Evolutionary conservation across 192 early-diverging fungal genomes (phyloP).

Genomic region (Linnemannia hyalina): DNA sequence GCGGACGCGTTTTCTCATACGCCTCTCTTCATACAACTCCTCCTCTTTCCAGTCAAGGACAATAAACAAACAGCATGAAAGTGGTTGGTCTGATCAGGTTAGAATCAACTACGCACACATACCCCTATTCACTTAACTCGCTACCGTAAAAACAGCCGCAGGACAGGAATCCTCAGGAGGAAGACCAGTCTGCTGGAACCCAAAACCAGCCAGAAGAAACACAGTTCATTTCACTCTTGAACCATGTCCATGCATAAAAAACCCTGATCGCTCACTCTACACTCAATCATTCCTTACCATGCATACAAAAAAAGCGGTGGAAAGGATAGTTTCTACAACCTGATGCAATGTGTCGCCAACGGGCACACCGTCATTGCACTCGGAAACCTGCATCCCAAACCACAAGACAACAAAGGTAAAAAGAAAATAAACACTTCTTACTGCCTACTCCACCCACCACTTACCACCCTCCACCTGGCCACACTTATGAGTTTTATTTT

Average conservation of each 20-base stretch:
- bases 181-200: no score
- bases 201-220: no score
- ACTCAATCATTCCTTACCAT: background rate
- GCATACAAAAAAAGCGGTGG: conserved; percentile 78
- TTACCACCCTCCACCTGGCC: background rate
- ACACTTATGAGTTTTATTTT: background rate
- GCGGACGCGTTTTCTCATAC: background rate
- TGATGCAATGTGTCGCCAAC: conserved; percentile 94
- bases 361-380: conserved; percentile 95
- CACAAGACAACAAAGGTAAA: conserved; percentile 72
- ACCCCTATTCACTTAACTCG: no score
- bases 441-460: background rate
- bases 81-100: conserved; percentile 50
- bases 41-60: background rate
- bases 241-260: no score
- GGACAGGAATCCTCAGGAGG: no score
- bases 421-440: conserved; percentile 16
- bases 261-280: background rate
- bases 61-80: conserved; percentile 22
- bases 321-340: conserved; percentile 96
- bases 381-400: conserved; percentile 89
- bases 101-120: background rate
- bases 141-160: no score
- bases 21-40: no score
- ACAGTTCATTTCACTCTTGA: no score